Percentiles rank a stretch among this genome's conserved stretches.
These are phyloP conservation scores for Crithidia sp. DNA, from an alignment of 208 protist genomes.

Conservation along the genomic window DNA sequence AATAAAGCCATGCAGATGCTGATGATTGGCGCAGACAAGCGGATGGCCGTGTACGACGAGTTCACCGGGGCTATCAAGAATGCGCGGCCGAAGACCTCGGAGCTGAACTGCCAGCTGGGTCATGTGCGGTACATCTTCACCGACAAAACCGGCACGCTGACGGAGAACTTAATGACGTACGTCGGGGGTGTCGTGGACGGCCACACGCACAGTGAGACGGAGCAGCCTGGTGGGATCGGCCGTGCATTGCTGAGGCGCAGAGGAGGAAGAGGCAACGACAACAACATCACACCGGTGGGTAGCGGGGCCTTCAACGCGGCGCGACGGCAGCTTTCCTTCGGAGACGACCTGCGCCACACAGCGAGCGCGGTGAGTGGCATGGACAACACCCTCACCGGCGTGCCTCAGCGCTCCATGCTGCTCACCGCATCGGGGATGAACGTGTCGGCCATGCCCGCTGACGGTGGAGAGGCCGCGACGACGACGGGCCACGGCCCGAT, in stretches of 20 bases:
- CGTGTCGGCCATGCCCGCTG: constrained; percentile 2
- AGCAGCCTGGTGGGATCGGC: constrained; percentile 68
- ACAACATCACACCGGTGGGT: background rate
- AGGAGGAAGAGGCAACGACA: background rate
- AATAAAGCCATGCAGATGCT: constrained; percentile 86
- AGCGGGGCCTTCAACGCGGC: background rate
- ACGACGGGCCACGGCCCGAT: background rate
- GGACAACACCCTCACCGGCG: background rate
- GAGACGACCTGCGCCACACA: background rate
- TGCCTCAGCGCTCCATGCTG: background rate
- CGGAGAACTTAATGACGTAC: constrained; percentile 91
- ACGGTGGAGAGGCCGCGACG: constrained; percentile 12
- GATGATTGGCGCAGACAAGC: constrained; percentile 72
- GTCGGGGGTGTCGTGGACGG: constrained; percentile 60
- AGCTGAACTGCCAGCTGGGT: constrained; percentile 88
- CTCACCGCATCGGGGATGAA: background rate
- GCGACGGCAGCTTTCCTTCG: background rate
- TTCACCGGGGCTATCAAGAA: constrained; percentile 59
- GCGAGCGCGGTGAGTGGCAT: background rate
- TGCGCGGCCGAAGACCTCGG: constrained; percentile 77
- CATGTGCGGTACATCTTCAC: constrained; percentile 90
- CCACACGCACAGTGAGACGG: constrained; percentile 55
- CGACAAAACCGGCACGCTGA: constrained; percentile 93
- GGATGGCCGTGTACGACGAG: constrained; percentile 77
- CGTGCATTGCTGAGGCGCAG: constrained; percentile 38